phyloP scores from a whole-genome alignment of 2,329 filamentous ascomycete genomes.

The Exophiala dermatitidis region DNA sequence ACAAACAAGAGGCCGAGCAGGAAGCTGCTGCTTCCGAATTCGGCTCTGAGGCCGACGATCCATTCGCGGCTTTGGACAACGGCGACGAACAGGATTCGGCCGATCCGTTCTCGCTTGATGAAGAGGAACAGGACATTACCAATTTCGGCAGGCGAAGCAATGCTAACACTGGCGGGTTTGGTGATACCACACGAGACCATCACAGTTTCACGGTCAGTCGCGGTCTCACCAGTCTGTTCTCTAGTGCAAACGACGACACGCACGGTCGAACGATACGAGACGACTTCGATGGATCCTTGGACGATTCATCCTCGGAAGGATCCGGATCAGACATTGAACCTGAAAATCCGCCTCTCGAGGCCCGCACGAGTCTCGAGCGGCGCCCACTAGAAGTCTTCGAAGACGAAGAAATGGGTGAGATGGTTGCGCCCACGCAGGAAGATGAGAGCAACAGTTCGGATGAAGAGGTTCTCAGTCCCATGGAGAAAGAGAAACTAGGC shows the following conservation, averaged over 20 bases:
- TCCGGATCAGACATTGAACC: conserved; percentile 24
- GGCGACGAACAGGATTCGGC: conserved; percentile 33
- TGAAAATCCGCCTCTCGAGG: conserved; percentile 28
- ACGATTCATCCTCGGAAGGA: conserved; percentile 25
- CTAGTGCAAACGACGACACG: conserved; percentile 1
- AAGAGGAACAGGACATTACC: conserved; percentile 28
- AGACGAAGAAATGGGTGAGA: conserved; percentile 46
- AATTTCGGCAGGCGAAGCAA: conserved; percentile 25
- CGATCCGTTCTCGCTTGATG: conserved; percentile 26
- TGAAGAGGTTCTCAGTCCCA: conserved; percentile 24
- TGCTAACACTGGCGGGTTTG: conserved; percentile 4
- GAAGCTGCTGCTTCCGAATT: conserved; percentile 27
- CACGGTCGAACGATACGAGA: conserved; percentile 11
- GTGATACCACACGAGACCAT: conserved; percentile 18
- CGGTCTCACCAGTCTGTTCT: conserved; percentile 26
- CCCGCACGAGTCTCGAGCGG: conserved; percentile 38
- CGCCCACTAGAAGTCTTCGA: conserved; percentile 55
- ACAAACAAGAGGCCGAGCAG: conserved; percentile 46
- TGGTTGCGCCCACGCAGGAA: conserved; percentile 34
- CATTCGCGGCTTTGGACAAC: conserved; percentile 34
- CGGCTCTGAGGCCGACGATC: conserved; percentile 27
- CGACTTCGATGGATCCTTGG: conserved; percentile 26
- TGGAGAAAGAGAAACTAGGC: conserved; percentile 22
- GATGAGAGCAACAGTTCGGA: conserved; percentile 28
- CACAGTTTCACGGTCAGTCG: conserved; percentile 31